Base-by-base conservation (phyloP, 352 stramenopile genomes). In the Phytophthora syringae region DNA sequence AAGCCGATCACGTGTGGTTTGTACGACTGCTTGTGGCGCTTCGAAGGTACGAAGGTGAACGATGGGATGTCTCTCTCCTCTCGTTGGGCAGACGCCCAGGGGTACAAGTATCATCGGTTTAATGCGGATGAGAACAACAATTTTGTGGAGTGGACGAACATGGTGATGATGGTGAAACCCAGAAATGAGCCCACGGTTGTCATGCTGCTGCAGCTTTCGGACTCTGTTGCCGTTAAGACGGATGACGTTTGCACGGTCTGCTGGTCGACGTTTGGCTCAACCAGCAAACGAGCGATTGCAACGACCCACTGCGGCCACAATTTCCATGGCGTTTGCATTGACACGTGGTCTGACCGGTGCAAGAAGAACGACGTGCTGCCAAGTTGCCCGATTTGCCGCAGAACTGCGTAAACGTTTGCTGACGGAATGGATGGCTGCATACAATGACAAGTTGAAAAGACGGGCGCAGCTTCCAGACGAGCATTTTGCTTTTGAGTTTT, bases 11-110 rank as follows among this genome's bases (percentile, higher is more conserved):
- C 64, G 0, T 81, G 73, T 32, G 73, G 69, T 0, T 73, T 81
- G 39, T 81, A 81, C 45, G 52, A 70, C 32, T 81, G 73, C 21
- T 45, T 40, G 10, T 81, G 73, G 73, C 69, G 72, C 27, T 78
- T 55, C 28, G 73, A 81, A 22, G 73, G 64, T 11, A 21, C 76
- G 0, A 53, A 54, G 21, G 16, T 32, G 5, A 30, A 18, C 7
- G 54, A 69, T 49, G 50, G 24, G 0, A 43, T 22, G 10, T 67
- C 52, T 0, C 50, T 81, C 27, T 66, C 48, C 22, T 80, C 64
- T 0, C 72, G 24, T 7, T 80, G 72, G 67, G 56, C 47, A 18
- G 7, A 36, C 20, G 56, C 67, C 7, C 15, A 5, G 5, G 64
- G 55, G 0, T 7, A 71, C 1, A 37, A 48, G 12, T 76, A 70